Conservation (phyloP, 805 yeast species). For the Schizosaccharomyces osmophilus region DNA sequence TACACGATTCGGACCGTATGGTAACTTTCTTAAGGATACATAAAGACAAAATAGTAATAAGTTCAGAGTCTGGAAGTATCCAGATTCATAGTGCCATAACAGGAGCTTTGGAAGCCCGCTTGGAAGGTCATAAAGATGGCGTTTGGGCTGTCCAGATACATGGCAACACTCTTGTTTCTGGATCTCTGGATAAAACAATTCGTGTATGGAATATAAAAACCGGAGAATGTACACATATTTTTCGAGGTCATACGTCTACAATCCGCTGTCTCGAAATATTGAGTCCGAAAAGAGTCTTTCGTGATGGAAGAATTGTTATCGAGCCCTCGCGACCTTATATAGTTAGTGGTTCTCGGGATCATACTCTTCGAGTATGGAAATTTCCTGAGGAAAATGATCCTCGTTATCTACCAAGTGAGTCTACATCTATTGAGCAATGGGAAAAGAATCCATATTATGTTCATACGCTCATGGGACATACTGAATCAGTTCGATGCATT, state of each 20-base stretch:
- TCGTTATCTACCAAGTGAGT: not conserved
- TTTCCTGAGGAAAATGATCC: conserved; percentile 1
- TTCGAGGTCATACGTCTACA: conserved; percentile 75
- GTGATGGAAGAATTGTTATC: conserved; percentile 28
- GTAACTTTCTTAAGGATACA: conserved; percentile 89
- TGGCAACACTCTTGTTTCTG: conserved; percentile 60
- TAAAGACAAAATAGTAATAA: conserved; percentile 70
- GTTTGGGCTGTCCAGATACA: conserved; percentile 91
- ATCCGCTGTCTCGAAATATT: conserved; percentile 52
- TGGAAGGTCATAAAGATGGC: conserved; percentile 87
- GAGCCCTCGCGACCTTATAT: conserved; percentile 48
- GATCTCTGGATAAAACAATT: conserved; percentile 83
- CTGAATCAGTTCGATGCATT: conserved; percentile 63
- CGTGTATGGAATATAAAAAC: conserved; percentile 76
- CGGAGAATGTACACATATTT: conserved; percentile 73
- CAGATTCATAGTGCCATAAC: conserved; percentile 55
- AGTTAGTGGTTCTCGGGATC: conserved; percentile 69
- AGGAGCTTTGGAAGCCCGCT: conserved; percentile 36
- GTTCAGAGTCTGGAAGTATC: conserved; percentile 68
- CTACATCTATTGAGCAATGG: conserved; percentile 14
- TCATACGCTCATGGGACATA: conserved; percentile 48
- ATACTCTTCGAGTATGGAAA: conserved; percentile 84
- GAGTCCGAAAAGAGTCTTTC: conserved; percentile 24
- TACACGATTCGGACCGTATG: conserved; percentile 45
- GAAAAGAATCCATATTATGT: conserved; percentile 36